A percentile compares a stretch with the other conserved stretches of the same genome.
These are phyloP conservation scores for Chaetothyriales sp. DNA, from an alignment of 2,329 filamentous ascomycete species.

Conservation along the genomic window DNA sequence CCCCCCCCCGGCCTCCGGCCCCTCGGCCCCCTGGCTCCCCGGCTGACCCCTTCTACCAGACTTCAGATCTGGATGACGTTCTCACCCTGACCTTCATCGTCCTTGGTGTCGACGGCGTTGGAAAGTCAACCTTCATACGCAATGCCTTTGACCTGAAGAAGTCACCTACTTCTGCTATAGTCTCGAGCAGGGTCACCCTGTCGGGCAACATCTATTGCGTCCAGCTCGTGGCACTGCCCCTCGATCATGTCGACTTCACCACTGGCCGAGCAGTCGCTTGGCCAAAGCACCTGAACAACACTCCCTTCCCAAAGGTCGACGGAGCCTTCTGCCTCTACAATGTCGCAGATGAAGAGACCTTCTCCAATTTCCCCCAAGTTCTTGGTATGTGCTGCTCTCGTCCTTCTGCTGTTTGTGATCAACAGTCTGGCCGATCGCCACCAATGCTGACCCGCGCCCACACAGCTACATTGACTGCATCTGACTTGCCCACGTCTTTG, in stretches of 20 bases:
- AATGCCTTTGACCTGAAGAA: slow-evolving; percentile 41
- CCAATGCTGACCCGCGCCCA: background rate
- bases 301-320: slow-evolving; percentile 61
- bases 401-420: background rate
- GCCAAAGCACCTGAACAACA: slow-evolving; percentile 46
- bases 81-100: slow-evolving; percentile 47
- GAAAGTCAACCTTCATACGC: slow-evolving; percentile 48
- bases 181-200: slow-evolving; percentile 39
- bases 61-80: slow-evolving; percentile 16
- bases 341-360: slow-evolving; percentile 63
- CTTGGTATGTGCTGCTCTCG: slow-evolving; percentile 48
- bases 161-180: slow-evolving; percentile 25
- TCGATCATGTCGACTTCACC: slow-evolving; percentile 39
- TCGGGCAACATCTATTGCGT: slow-evolving; percentile 44
- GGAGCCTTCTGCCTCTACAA: slow-evolving; percentile 80
- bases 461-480: slow-evolving; percentile 14
- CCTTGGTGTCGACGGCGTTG: slow-evolving; percentile 39
- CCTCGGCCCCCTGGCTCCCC: slow-evolving; percentile 4
- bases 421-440: background rate
- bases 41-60: slow-evolving; percentile 3
- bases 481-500: slow-evolving; percentile 52
- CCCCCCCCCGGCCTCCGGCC: slow-evolving; percentile 1
- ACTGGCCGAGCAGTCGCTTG: slow-evolving; percentile 34
- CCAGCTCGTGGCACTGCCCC: slow-evolving; percentile 42
- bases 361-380: slow-evolving; percentile 59